These are phyloP conservation scores for Boletus speciosus DNA, from an alignment of 768 basidiomycete species.

Conservation along the genomic window DNA sequence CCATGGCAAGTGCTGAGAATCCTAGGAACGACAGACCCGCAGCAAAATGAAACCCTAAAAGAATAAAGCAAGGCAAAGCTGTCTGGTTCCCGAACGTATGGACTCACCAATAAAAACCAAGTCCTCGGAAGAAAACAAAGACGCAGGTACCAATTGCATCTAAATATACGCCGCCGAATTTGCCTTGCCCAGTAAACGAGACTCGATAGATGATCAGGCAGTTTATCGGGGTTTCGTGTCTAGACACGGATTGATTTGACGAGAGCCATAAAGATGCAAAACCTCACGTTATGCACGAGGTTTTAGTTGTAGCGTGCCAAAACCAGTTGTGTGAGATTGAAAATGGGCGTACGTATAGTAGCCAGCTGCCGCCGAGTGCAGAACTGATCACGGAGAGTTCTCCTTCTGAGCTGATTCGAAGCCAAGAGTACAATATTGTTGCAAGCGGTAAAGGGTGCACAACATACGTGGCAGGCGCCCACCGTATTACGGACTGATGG, in stretches of 20 bases:
- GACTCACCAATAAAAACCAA: neutral
- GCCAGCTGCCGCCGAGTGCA: too few species aligned
- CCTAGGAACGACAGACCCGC: neutral
- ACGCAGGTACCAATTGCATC: neutral
- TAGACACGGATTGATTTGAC: neutral
- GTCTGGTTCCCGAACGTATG: neutral
- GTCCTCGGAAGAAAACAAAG: neutral
- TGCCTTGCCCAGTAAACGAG: neutral
- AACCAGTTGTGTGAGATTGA: neutral
- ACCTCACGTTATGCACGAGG: neutral
- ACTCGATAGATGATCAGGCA: neutral
- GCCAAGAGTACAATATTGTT: neutral
- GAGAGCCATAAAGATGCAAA: neutral
- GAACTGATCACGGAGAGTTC: neutral
- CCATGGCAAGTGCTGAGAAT: neutral
- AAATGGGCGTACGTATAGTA: neutral
- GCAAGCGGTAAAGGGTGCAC: neutral
- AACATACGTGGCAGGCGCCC: too few species aligned
- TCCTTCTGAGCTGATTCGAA: neutral
- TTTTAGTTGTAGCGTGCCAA: neutral
- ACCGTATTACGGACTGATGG: too few species aligned
- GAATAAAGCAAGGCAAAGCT: neutral
- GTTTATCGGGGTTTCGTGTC: neutral
- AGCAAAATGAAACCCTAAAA: neutral
- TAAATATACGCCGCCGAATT: neutral